Conservation (phyloP, 129 eudicot genomes). For the Arctium minus region DNA sequence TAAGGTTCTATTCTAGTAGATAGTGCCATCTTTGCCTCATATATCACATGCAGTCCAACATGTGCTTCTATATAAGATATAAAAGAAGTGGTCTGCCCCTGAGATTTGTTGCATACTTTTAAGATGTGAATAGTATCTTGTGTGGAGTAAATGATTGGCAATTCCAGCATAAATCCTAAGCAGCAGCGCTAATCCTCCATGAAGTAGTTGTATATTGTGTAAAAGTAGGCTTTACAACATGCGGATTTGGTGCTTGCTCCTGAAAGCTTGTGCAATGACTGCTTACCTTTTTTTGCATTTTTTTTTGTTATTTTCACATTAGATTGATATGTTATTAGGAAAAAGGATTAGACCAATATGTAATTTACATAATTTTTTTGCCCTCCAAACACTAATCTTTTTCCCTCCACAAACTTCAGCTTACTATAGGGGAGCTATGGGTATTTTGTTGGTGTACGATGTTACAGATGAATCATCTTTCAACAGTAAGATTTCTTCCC, state of each 20-base stretch:
- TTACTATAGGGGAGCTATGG: slow-evolving; percentile 80
- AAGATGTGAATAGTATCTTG: background rate
- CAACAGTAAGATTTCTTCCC: slow-evolving; percentile 53
- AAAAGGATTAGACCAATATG: background rate
- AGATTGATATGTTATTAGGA: background rate
- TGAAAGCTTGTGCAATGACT: background rate
- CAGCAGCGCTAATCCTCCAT: background rate
- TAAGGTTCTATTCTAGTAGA: background rate
- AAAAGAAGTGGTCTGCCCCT: background rate
- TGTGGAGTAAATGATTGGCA: background rate
- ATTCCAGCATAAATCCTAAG: background rate
- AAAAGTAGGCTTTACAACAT: background rate
- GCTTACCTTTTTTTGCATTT: slow-evolving; percentile 3
- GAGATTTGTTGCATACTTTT: background rate
- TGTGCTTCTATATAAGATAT: background rate
- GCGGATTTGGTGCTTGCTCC: background rate
- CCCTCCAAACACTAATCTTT: background rate
- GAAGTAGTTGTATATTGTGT: background rate
- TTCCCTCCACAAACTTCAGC: slow-evolving; percentile 18
- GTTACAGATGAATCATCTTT: slow-evolving; percentile 76
- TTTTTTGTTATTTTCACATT: background rate
- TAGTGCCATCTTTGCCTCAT: background rate
- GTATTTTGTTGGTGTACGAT: slow-evolving; percentile 76
- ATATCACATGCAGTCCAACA: background rate
- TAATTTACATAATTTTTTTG: slow-evolving; percentile 6